These are phyloP conservation scores for Corymbia citriodora DNA, from an alignment of 441 rosid species.

Conservation along the genomic window DNA sequence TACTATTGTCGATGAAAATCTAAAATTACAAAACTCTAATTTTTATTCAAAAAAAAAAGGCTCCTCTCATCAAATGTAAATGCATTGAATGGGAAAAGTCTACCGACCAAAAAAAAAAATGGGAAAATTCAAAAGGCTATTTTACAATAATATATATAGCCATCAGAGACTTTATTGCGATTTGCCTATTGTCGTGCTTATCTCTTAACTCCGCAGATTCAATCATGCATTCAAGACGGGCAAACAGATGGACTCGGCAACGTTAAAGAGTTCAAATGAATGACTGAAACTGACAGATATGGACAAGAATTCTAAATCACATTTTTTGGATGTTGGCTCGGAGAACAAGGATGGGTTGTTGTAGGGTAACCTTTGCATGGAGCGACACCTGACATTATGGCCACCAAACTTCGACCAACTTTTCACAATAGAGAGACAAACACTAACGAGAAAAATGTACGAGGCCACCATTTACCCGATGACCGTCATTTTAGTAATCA, in stretches of 20 bases:
- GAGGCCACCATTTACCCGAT: neutral
- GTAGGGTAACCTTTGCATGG: neutral
- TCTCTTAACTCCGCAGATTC: neutral
- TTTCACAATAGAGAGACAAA: neutral
- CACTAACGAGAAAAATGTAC: neutral
- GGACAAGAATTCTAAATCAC: neutral
- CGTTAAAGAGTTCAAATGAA: neutral
- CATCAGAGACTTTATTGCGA: neutral
- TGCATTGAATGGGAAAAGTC: neutral
- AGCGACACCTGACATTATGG: neutral
- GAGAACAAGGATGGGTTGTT: neutral
- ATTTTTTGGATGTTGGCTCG: neutral
- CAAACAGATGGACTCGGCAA: neutral
- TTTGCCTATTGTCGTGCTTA: neutral
- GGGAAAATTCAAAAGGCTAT: neutral
- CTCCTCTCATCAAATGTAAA: neutral
- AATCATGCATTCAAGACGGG: neutral
- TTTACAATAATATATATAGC: neutral
- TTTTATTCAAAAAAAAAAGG: neutral
- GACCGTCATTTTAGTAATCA: neutral
- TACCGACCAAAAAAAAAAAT: too few species aligned
- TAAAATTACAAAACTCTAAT: neutral
- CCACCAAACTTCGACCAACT: neutral
- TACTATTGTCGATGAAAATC: neutral
- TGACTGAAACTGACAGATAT: neutral